These are phyloP conservation scores for Micromonas pusilla DNA, from an alignment of 139 green algal genomes.

Conservation along the genomic window DNA sequence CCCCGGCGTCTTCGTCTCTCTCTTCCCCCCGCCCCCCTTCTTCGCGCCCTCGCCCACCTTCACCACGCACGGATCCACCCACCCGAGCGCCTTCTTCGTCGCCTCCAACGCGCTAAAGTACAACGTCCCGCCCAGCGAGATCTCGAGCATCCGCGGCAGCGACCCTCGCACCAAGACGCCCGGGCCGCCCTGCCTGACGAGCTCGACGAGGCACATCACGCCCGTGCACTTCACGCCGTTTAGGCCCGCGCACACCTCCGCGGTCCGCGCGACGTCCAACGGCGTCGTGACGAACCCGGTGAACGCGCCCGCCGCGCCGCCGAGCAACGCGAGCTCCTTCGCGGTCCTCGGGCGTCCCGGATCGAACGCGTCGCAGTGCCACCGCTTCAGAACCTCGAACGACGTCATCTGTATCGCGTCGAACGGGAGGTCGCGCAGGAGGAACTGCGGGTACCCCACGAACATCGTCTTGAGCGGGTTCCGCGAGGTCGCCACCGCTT, in stretches of 20 bases:
- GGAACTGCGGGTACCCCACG: conserved; percentile 89
- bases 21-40: neutral
- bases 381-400: conserved; percentile 38
- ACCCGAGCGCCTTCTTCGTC: neutral
- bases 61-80: neutral
- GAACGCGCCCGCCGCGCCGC: conserved; percentile 55
- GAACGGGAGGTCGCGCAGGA: conserved; percentile 94
- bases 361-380: neutral
- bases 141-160: conserved; percentile 92
- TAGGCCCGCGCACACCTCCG: conserved; percentile 38
- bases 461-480: conserved; percentile 68
- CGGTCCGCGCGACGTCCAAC: conserved; percentile 93
- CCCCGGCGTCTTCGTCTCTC: too few relatives aligned
- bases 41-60: neutral
- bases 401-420: conserved; percentile 93
- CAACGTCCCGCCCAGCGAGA: conserved; percentile 67
- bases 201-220: conserved; percentile 41
- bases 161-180: conserved; percentile 79
- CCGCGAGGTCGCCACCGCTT: conserved; percentile 64
- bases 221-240: neutral
- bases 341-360: neutral
- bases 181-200: conserved; percentile 61
- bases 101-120: conserved; percentile 42
- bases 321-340: conserved; percentile 29
- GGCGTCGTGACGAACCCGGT: conserved; percentile 79